Percentiles rank a stretch among this genome's conserved stretches.
Evolutionary conservation across 768 basidiomycete genomes (phyloP).

Genomic region (Rhizopogon rudus): DNA sequence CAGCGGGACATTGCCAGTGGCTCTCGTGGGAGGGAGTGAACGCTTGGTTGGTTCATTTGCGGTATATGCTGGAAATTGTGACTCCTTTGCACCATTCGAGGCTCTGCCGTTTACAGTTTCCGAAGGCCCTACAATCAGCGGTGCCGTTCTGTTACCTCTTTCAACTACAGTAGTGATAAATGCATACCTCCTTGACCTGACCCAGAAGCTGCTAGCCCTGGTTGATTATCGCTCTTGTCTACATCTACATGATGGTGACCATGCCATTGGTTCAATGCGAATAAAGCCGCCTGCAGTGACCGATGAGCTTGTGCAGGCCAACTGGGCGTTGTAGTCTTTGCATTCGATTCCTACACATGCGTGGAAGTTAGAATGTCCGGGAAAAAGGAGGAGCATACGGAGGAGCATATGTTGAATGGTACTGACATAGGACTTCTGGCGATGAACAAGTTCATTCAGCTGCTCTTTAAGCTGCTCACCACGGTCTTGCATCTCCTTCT

Average conservation of each 20-base stretch:
- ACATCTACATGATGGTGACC: background rate
- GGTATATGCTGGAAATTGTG: background rate
- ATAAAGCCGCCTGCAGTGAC: slow-evolving; percentile 4
- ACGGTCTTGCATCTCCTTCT: slow-evolving; percentile 51
- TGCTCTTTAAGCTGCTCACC: slow-evolving; percentile 55
- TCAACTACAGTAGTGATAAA: background rate
- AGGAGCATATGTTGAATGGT: background rate
- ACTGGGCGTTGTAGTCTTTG: background rate
- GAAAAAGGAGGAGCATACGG: background rate
- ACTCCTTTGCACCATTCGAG: background rate
- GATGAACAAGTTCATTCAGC: slow-evolving; percentile 71
- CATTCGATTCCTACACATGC: slow-evolving; percentile 1
- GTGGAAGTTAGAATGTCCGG: background rate
- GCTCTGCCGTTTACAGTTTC: background rate
- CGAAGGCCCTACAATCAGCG: background rate
- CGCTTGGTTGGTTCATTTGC: background rate
- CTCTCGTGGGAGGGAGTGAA: background rate
- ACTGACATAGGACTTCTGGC: slow-evolving; percentile 51
- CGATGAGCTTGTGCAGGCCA: slow-evolving; percentile 11
- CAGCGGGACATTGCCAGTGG: background rate
- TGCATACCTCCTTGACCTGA: slow-evolving; percentile 6
- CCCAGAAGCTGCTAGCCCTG: slow-evolving; percentile 10
- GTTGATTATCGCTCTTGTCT: background rate
- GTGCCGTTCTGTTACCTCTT: background rate
- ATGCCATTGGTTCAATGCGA: background rate